phyloP scores from a whole-genome alignment of 1,139 yeast species.

The Magnusiomyces tetraspermus region DNA sequence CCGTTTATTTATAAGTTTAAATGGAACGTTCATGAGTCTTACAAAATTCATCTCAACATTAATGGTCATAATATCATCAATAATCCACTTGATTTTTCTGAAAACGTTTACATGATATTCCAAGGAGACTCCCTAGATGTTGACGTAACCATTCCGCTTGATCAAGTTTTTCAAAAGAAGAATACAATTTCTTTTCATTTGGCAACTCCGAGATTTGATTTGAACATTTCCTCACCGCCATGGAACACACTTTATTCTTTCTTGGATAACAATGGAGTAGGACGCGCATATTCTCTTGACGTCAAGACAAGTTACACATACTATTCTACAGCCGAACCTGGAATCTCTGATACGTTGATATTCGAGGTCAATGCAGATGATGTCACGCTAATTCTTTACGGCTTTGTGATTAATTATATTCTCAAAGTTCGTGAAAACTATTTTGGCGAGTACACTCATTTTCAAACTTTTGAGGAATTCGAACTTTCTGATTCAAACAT shows the following conservation, averaged over 20 bases:
- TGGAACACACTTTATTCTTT: constrained; percentile 85
- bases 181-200: constrained; percentile 48
- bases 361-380: constrained; percentile 57
- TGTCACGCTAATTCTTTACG: constrained; percentile 64
- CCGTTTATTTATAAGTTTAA: constrained; percentile 55
- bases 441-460: constrained; percentile 78
- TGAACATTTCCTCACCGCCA: constrained; percentile 69
- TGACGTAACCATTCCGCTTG: constrained; percentile 48
- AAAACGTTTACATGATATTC: constrained; percentile 66
- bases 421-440: constrained; percentile 79
- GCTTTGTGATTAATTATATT: constrained; percentile 65
- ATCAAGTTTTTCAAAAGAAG: constrained; percentile 48
- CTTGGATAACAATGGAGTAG: constrained; percentile 50
- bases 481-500: constrained; percentile 26
- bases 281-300: constrained; percentile 53
- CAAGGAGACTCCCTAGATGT: constrained; percentile 53
- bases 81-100: constrained; percentile 75
- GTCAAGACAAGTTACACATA: constrained; percentile 61
- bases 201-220: constrained; percentile 49
- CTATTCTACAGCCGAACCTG: constrained; percentile 48
- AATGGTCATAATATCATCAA: constrained; percentile 83
- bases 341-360: constrained; percentile 59
- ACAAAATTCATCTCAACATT: constrained; percentile 60
- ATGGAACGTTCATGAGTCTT: constrained; percentile 49
- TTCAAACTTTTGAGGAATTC: constrained; percentile 79